Base-by-base conservation (phyloP, 2,329 filamentous ascomycete genomes). In the Taxawa tesnikishii region DNA sequence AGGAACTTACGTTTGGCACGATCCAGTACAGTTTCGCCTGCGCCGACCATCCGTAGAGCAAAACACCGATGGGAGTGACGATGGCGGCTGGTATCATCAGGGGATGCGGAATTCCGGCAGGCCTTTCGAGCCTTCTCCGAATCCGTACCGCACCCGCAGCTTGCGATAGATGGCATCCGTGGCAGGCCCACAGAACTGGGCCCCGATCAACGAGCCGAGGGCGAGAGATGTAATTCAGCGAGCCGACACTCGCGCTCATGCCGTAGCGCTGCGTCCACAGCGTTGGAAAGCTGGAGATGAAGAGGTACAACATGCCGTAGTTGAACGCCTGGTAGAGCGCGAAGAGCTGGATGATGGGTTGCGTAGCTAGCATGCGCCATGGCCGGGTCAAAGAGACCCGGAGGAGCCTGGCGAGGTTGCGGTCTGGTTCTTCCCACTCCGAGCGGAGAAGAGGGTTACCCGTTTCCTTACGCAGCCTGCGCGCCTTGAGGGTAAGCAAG, bases 401-500 rank as follows among this genome's bases (percentile, higher is more conserved):
- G 11, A 48, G 30, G 15, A 40, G 34, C 26, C 43, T 41, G 28
- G 37, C 40, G 38, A 43, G 36, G n/a, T 44, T 40, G 14, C 43
- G 39, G 11, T 46, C 40, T 4, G 45, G 34, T 1, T 38, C 38
- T 24, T 43, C 37, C 41, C 40, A 43, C 26, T 46, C 44, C 2
- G 46, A 45, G 23, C 42, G 41, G 2, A 47, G 37, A 5, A 42
- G 29, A 12, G 31, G 29, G 16, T 44, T 45, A 4, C 43, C 44
- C 24, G 43, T 45, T 9, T 34, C 59, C 36, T 60, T 61, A 28
- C 61, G 55, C 8, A 78, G 59, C 13, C 55, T 62, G 27, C 60
- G 50, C 11, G 70, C 69, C 45, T 73, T 75, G 38, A 61, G 55
- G 9, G 59, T 51, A 2, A 81, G 64, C 4, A 83, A 62, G n/a